Evolutionary conservation across 768 basidiomycete species (phyloP), one percentile per base, ranked within the genome.

Genomic region (Dictyophora rubrovolvata): DNA sequence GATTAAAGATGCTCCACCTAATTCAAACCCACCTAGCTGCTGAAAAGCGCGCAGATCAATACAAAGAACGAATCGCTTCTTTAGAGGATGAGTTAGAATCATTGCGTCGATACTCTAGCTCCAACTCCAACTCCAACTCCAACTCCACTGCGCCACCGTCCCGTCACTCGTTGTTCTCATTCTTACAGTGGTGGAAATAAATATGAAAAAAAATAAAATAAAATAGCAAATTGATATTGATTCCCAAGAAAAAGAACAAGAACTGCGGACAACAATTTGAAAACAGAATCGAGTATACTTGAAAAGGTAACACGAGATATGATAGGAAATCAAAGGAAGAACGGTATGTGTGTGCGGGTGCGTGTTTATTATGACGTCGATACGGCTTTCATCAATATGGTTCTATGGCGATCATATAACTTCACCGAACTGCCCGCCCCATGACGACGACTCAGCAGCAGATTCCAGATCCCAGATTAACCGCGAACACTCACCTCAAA

Each of bases 361-460:
- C n/a, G 10, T 42, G 4, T 12, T 42, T n/a, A 8, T 42, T n/a
- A 42, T 42, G 42, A 42, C 42, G 42, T n/a, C 12, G 46, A 48
- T 17, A 74, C 63, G 49, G 72, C 76, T 73, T 86, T 87, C 54
- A 83, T 71, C 63, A 90, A 78, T 48, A 73, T 65, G 59, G 74
- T 79, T 70, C 79, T 82, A 69, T 87, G 86, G 64, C 81, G 80
- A 69, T 89, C 84, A 65, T 84, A 89, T 18, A 89, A 74, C 73
- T 89, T 91, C 59, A 81, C 77, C 55, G 81, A 80, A 70, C 88
- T 90, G 65, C 18, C 59, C n/a, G 52, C 18, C 34, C 28, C 20
- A n/a, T 53, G 46, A 5, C 51, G n/a, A 14, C 42, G 51, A 49
- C 4, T n/a, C 14, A 4, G 14, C 1, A 51, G 50, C 21, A 22